Evolutionary conservation across 352 stramenopile genomes (phyloP).

Genomic region (Phytophthora podocarpi): DNA sequence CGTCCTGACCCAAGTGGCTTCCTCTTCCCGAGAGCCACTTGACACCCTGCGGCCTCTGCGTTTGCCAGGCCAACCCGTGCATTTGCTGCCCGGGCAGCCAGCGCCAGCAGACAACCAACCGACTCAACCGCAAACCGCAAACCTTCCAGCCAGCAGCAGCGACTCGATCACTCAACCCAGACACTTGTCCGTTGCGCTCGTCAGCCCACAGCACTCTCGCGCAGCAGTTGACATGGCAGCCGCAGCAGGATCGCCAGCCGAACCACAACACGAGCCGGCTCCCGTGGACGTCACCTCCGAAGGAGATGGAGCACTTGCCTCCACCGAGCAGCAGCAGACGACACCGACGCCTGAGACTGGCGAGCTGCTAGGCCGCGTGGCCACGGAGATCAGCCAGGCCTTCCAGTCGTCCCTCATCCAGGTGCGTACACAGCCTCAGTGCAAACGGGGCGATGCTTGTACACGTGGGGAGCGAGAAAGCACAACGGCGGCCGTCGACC

Average conservation of each 20-base stretch:
- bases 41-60: conserved; percentile 19
- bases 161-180: conserved; percentile 9
- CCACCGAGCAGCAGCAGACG: conserved; percentile 25
- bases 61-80: conserved; percentile 22
- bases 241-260: conserved; percentile 30
- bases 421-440: conserved; percentile 22
- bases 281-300: conserved; percentile 24
- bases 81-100: conserved; percentile 31
- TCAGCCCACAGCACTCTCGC: background rate
- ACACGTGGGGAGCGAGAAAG: background rate
- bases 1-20: conserved; percentile 47
- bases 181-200: background rate
- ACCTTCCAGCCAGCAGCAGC: conserved; percentile 13
- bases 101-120: conserved; percentile 10
- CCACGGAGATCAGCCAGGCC: conserved; percentile 40
- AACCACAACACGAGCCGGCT: conserved; percentile 36
- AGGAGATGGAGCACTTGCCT: conserved; percentile 7
- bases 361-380: conserved; percentile 37
- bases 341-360: conserved; percentile 21
- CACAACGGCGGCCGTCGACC: background rate
- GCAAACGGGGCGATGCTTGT: background rate
- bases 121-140: conserved; percentile 23
- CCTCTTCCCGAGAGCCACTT: conserved; percentile 34
- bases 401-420: conserved; percentile 45
- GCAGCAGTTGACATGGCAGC: conserved; percentile 37